Conservation (phyloP, 257 asterid species). For the Penstemon barbatus region DNA sequence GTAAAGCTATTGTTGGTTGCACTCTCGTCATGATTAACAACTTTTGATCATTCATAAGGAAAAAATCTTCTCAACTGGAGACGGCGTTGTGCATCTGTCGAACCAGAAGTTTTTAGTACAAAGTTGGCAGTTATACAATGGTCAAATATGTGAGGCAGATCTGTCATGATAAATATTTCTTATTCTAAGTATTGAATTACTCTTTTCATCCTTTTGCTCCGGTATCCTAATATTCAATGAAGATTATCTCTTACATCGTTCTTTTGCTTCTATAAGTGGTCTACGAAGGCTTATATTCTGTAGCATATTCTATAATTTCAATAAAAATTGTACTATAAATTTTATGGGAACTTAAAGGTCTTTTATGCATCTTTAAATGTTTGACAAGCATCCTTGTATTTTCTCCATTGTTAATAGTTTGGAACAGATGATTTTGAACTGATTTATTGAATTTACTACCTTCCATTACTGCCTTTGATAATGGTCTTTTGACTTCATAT, state of each 20-base stretch:
- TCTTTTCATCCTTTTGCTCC: background rate
- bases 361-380: slow-evolving; percentile 9
- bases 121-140: background rate
- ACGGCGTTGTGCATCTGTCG: background rate
- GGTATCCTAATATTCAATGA: background rate
- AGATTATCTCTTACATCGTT: background rate
- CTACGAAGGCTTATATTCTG: background rate
- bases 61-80: background rate
- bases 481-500: slow-evolving; percentile 22
- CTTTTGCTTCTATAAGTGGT: slow-evolving; percentile 3
- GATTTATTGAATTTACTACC: slow-evolving; percentile 15
- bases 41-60: background rate
- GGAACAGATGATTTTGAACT: slow-evolving; percentile 6
- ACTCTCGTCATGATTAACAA: background rate
- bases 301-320: background rate
- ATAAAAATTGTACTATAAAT: background rate
- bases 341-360: background rate
- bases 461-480: slow-evolving; percentile 9
- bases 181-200: background rate
- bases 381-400: background rate
- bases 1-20: slow-evolving; percentile 24
- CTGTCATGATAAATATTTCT: background rate
- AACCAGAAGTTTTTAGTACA: background rate
- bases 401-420: slow-evolving; percentile 4
- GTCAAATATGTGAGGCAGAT: slow-evolving; percentile 2